These are phyloP conservation scores for Candida michaelii DNA, from an alignment of 805 yeast genomes.

Conservation along the genomic window DNA sequence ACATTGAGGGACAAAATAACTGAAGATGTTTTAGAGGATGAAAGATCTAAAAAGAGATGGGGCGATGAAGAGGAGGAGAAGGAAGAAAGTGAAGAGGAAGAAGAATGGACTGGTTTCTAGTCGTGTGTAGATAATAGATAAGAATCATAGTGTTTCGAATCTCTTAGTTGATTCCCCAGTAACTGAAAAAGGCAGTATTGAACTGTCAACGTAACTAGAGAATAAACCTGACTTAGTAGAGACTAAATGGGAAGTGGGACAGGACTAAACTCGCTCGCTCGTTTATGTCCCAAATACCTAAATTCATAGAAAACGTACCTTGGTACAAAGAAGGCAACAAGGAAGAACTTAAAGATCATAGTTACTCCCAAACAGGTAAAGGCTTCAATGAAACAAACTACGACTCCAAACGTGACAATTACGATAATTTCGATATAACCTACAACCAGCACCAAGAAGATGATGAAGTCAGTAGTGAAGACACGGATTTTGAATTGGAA, in stretches of 20 bases:
- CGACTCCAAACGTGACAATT: conserved; percentile 74
- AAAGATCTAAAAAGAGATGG: conserved; percentile 66
- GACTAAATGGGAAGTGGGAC: too few relatives aligned
- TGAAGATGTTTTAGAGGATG: conserved; percentile 66
- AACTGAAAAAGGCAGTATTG: too few relatives aligned
- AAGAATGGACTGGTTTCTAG: conserved; percentile 37
- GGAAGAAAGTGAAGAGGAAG: conserved; percentile 22
- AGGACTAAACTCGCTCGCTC: conserved; percentile 1
- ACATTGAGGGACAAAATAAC: conserved; percentile 63
- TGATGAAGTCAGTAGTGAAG: conserved; percentile 22
- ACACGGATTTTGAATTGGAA: conserved; percentile 32
- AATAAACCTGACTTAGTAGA: too few relatives aligned
- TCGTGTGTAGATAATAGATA: background rate
- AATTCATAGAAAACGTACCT: conserved; percentile 37
- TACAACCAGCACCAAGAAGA: conserved; percentile 45
- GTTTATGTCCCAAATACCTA: conserved; percentile 32
- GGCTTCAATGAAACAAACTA: conserved; percentile 60
- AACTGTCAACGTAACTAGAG: too few relatives aligned
- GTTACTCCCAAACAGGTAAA: conserved; percentile 52
- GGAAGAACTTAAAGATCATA: conserved; percentile 32
- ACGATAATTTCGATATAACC: conserved; percentile 76
- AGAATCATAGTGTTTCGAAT: background rate
- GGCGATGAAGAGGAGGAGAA: conserved; percentile 31
- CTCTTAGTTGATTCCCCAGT: too few relatives aligned
- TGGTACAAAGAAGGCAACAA: conserved; percentile 32